Evolutionary conservation across 2,329 filamentous ascomycete genomes (phyloP), one percentile per base, ranked within the genome.

Genomic region (Ascochyta rabiei): DNA sequence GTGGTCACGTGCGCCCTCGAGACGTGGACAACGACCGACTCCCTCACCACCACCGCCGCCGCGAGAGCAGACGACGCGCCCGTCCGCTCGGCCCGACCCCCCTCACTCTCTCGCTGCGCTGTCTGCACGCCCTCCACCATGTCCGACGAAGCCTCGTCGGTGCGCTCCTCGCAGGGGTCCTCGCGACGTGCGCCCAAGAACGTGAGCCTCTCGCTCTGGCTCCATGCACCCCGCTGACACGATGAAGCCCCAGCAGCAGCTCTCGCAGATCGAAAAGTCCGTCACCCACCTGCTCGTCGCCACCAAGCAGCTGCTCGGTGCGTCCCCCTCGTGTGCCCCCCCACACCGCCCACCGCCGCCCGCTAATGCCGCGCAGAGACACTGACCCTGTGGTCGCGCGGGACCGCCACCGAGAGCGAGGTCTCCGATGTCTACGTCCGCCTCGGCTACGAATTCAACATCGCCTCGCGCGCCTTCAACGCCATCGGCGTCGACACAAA

Each of bases 341-440:
- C n/a, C n/a, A n/a, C 23, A 13, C 28, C 4, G 44, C 47, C 47
- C 45, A 30, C 28, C 43, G 34, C 28, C 45, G 40, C 48, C 48
- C 47, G 56, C 64, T 64, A 60, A 63, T 57, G 37, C 42, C 21
- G 23, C 51, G 13, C 55, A 68, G 95, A 99, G 80, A 99, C 93
- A 6, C 82, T 99, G 59, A 99, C 95, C 41, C 90, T 96, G 82
- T 99, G 95, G 95, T 99, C 95, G 56, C 90, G 93, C 53, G 89
- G 90, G 59, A 88, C 90, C 68, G 93, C 95, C 49, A 93, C 91
- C 60, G 95, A 99, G 77, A 90, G 89, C 58, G 91, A 98, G 74
- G 95, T 99, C 56, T 98, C 95, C 12, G 95, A 99, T 75, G 95
- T 99, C 66, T 99, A 99, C 73, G 95, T 99, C 57, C 89, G 95